phyloP scores from a whole-genome alignment of 2,329 filamentous ascomycete species.

The Ophiosphaerella herpotricha region DNA sequence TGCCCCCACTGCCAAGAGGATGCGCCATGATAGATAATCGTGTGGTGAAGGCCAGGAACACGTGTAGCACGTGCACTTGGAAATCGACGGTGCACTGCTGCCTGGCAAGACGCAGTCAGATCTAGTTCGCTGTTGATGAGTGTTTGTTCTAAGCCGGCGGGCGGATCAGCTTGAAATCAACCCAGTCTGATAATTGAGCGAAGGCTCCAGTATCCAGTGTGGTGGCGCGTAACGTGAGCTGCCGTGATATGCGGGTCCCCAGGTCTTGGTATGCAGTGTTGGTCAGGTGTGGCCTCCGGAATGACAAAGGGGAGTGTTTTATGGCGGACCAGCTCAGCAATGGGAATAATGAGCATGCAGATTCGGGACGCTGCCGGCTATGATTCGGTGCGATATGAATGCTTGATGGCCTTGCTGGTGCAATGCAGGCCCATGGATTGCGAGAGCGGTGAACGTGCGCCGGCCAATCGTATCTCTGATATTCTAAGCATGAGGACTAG shows the following conservation, averaged over 20 bases:
- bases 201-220: conserved; percentile 14
- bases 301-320: conserved; percentile 19
- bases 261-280: conserved; percentile 19
- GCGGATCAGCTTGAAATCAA: conserved; percentile 4
- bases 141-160: background rate
- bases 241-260: conserved; percentile 26
- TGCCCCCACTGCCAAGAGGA: conserved; percentile 39
- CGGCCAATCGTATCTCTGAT: conserved; percentile 23
- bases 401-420: conserved; percentile 22
- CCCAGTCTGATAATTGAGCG: conserved; percentile 19
- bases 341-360: conserved; percentile 16
- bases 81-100: conserved; percentile 27
- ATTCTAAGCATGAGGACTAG: conserved; percentile 30
- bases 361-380: conserved; percentile 22
- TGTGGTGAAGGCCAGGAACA: conserved; percentile 11
- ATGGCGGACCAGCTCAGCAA: conserved; percentile 20
- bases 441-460: conserved; percentile 23
- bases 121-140: background rate
- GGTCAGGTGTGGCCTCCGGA: conserved; percentile 19
- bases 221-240: conserved; percentile 33
- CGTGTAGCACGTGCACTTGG: conserved; percentile 5
- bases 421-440: conserved; percentile 12
- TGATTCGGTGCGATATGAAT: conserved; percentile 18
- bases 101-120: conserved; percentile 7
- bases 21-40: conserved; percentile 31